Evolutionary conservation across 495 filamentous ascomycete species (phyloP), one percentile per base, ranked within the genome.

Genomic region (Clohesyomyces aquaticus): DNA sequence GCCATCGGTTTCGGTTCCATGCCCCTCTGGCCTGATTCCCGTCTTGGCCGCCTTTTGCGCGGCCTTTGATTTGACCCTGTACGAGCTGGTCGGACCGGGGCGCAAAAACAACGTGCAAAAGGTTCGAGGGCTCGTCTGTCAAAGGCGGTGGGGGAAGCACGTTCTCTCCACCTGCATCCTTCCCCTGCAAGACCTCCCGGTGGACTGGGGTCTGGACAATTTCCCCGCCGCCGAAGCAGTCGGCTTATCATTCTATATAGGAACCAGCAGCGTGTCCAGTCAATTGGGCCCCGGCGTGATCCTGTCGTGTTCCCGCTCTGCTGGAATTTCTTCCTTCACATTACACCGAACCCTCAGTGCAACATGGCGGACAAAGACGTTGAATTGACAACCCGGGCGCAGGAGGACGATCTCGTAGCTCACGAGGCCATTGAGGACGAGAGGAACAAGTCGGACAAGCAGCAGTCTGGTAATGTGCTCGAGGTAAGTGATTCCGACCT

Each of bases 381-480:
- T 50, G 65, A 68, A 41, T 6, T 61, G 19, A 58, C 59, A 11
- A 35, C 65, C 9, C 45, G 54, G 53, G 12, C 27, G 25, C 46
- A n/a, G 1, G 29, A 51, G 12, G 61, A 64, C 25, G 61, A 64
- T 10, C 38, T 64, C 41, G 53, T 45, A 8, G 26, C 19, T 3
- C 54, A 58, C 10, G 61, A 64, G n/a, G 61, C 54, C 1, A 53
- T 51, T 29, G 53, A 64, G 23, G 61, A 64, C 42, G 61, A 57
- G 42, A 55, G 46, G 35, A 25, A 27, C 26, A 51, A 57, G 53
- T 29, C 61, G 2, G 42, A 48, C 21, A 25, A 58, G 45, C 25
- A 35, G 11, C 55, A 65, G 56, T 26, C 64, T 32, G 55, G 56
- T 22, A 55, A 48, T 26, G 26, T 47, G 27, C 56, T 66, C 23